phyloP scores from a whole-genome alignment of 1,139 yeast genomes.

The Hansenula lynferdii region DNA sequence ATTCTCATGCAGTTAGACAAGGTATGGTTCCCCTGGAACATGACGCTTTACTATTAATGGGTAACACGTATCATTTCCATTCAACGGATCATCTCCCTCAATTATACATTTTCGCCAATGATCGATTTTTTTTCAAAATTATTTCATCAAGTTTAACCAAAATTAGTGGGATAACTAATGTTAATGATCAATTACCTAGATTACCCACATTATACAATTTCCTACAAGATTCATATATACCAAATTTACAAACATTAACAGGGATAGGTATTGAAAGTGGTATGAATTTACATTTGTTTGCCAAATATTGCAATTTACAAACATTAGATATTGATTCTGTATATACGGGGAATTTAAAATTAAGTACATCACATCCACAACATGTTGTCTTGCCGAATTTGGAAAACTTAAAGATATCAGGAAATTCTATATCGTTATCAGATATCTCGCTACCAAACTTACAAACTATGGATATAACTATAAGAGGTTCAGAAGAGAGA shows the following conservation, averaged over 20 bases:
- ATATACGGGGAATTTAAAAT: not conserved
- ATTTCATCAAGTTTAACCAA: not conserved
- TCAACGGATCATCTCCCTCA: not conserved
- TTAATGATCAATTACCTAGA: conserved; percentile 1
- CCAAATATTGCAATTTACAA: not conserved
- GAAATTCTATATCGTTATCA: not conserved
- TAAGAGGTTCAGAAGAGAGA: not conserved
- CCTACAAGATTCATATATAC: not conserved
- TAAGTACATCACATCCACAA: not conserved
- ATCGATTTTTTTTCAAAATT: not conserved
- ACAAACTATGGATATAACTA: not conserved
- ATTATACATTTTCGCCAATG: not conserved
- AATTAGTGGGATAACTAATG: not conserved
- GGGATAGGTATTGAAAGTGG: conserved; percentile 3
- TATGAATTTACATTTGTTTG: not conserved
- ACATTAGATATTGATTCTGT: conserved; percentile 1
- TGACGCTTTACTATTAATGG: not conserved
- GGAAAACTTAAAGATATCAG: not conserved
- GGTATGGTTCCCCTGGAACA: not conserved
- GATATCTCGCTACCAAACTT: not conserved
- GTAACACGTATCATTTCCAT: not conserved
- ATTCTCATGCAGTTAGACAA: no score
- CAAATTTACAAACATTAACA: not conserved
- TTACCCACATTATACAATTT: not conserved
- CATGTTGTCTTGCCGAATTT: not conserved